Percentiles rank a stretch among this genome's conserved stretches.
These are phyloP conservation scores for Globisporangium echinulatum DNA, from an alignment of 352 stramenopile species.

Conservation along the genomic window DNA sequence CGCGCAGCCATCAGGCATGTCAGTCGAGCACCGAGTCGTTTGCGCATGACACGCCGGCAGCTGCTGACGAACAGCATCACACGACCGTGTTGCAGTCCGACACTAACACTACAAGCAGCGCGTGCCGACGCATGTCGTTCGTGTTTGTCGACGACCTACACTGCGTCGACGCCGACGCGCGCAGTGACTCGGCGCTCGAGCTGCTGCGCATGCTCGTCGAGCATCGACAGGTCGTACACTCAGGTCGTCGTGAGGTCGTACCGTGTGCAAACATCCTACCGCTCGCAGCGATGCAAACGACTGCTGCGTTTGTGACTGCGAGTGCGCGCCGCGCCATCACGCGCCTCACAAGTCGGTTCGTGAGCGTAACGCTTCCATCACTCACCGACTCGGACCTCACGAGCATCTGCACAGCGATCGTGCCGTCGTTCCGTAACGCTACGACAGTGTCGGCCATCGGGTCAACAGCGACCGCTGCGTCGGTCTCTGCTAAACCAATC, in stretches of 20 bases:
- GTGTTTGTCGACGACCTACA: slow-evolving; percentile 69
- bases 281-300: slow-evolving; percentile 23
- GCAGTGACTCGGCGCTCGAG: slow-evolving; percentile 34
- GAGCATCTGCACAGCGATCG: slow-evolving; percentile 41
- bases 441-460: neutral
- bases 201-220: slow-evolving; percentile 40
- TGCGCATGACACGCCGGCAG: too few species aligned
- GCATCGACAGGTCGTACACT: slow-evolving; percentile 34
- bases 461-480: neutral
- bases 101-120: neutral
- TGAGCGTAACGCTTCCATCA: slow-evolving; percentile 24
- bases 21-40: too few species aligned
- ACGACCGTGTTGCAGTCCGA: neutral
- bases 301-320: neutral
- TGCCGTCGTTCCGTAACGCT: neutral
- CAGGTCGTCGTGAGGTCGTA: slow-evolving; percentile 21
- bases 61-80: neutral
- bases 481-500: neutral
- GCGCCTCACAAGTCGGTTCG: slow-evolving; percentile 26
- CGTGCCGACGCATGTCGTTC: slow-evolving; percentile 8
- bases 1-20: neutral
- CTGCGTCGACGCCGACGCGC: slow-evolving; percentile 15
- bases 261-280: slow-evolving; percentile 20
- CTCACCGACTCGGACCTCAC: slow-evolving; percentile 37
- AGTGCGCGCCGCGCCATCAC: slow-evolving; percentile 9